phyloP scores from a whole-genome alignment of 192 early-diverging fungal species.

The Neocallimastix lanati region DNA sequence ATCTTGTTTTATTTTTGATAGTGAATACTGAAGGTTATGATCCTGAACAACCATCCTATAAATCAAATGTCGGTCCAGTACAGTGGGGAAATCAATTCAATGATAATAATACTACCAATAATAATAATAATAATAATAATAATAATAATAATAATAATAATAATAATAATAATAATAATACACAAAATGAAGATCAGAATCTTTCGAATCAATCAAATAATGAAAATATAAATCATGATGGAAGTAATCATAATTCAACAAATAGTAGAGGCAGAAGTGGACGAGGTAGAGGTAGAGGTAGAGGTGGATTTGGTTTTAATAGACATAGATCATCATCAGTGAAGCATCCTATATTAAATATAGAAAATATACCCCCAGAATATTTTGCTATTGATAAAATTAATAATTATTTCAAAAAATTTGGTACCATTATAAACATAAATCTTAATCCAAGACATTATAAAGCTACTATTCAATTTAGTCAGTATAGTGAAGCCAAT shows the following conservation, averaged over 20 bases:
- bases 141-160: no score
- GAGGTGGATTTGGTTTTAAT: neutral
- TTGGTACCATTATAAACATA: conserved; percentile 59
- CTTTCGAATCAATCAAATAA: neutral
- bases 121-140: no score
- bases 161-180: neutral
- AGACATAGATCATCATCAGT: neutral
- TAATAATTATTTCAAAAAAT: conserved; percentile 57
- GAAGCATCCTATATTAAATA: conserved; percentile 5
- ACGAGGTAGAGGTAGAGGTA: neutral
- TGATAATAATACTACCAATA: neutral
- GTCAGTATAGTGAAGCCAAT: conserved; percentile 34
- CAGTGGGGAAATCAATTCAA: neutral
- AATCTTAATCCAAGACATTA: conserved; percentile 28
- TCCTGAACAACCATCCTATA: neutral
- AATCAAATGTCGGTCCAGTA: neutral
- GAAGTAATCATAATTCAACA: neutral
- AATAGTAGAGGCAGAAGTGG: neutral
- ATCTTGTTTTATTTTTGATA: neutral
- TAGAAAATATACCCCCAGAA: conserved; percentile 62
- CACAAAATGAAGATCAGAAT: neutral
- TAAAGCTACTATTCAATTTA: conserved; percentile 47
- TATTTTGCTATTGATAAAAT: conserved; percentile 45
- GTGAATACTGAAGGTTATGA: neutral
- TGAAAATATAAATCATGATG: neutral